These are phyloP conservation scores for Leonotis leonurus DNA, from an alignment of 257 asterid genomes.

Conservation along the genomic window DNA sequence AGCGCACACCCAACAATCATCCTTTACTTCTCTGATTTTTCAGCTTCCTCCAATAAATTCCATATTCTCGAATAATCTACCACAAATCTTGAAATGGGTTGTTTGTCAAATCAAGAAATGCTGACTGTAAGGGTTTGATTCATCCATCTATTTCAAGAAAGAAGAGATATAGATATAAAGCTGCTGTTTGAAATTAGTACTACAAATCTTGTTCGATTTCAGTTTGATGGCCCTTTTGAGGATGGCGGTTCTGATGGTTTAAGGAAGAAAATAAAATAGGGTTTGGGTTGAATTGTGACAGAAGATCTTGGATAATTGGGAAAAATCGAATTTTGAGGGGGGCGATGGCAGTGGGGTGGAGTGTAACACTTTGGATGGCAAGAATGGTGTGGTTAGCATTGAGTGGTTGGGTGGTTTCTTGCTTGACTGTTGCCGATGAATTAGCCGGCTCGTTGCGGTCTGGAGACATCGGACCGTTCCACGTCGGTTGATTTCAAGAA, in stretches of 20 bases:
- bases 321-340: background rate
- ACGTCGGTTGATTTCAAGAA: slow-evolving; percentile 43
- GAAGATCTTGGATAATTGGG: background rate
- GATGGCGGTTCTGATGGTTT: no score
- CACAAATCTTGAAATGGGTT: slow-evolving; percentile 8
- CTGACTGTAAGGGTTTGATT: background rate
- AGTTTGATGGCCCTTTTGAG: background rate
- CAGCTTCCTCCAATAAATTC: background rate
- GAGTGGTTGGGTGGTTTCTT: slow-evolving; percentile 56
- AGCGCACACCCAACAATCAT: background rate
- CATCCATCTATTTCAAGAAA: background rate
- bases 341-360: slow-evolving; percentile 64
- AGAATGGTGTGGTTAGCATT: slow-evolving; percentile 55
- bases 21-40: background rate
- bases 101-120: slow-evolving; percentile 6
- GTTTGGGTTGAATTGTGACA: background rate
- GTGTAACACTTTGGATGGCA: slow-evolving; percentile 45
- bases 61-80: background rate
- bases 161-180: background rate
- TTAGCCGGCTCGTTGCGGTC: slow-evolving; percentile 46
- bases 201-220: slow-evolving; percentile 2
- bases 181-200: slow-evolving; percentile 6
- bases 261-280: background rate
- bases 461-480: slow-evolving; percentile 63
- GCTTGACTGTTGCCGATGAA: slow-evolving; percentile 75